Conservation (phyloP, 371 early-diverging fungal genomes). For the Mucor mucedo region DNA sequence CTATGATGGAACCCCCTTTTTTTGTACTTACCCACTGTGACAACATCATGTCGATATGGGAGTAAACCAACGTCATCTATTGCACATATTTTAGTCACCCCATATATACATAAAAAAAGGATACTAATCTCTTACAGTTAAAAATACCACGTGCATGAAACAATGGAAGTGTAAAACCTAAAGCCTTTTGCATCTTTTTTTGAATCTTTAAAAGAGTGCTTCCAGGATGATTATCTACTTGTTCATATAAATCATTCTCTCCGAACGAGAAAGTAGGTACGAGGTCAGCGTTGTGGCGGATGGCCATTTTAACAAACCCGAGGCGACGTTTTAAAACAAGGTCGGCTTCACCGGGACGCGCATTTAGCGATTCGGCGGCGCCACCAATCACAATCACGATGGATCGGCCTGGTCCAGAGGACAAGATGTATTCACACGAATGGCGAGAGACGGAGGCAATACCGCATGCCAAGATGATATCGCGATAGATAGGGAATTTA, state of each 20-base stretch:
- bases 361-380: constrained; percentile 70
- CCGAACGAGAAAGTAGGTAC: constrained; percentile 81
- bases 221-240: constrained; percentile 50
- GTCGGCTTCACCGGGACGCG: constrained; percentile 64
- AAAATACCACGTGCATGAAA: constrained; percentile 73
- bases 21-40: constrained; percentile 44
- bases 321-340: constrained; percentile 68
- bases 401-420: constrained; percentile 72
- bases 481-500: constrained; percentile 72
- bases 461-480: constrained; percentile 71
- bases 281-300: constrained; percentile 64
- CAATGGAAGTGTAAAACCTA: constrained; percentile 69
- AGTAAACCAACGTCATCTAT: constrained; percentile 56
- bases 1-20: neutral
- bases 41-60: constrained; percentile 55
- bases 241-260: constrained; percentile 77
- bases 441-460: constrained; percentile 70
- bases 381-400: constrained; percentile 78
- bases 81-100: neutral
- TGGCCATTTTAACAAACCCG: constrained; percentile 79
- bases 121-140: constrained; percentile 49
- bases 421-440: constrained; percentile 73
- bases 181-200: constrained; percentile 53
- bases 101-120: neutral
- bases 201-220: constrained; percentile 57